Conservation (phyloP, 2,329 filamentous ascomycete genomes). For the Colletotrichum camelliae region DNA sequence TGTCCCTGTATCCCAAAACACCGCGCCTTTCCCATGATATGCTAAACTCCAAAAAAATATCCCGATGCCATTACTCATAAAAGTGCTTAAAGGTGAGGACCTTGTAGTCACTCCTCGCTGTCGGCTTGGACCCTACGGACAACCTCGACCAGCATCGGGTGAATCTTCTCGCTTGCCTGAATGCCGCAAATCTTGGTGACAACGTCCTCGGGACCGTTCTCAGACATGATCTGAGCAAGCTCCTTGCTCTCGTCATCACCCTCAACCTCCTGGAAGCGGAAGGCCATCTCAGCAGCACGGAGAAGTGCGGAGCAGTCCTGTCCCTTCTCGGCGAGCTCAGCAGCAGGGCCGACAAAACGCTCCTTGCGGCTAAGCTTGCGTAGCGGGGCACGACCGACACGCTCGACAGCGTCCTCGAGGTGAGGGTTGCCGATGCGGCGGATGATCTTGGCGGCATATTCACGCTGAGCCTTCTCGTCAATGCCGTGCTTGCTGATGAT, state of each 20-base stretch:
- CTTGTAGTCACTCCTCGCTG: slow-evolving; percentile 47
- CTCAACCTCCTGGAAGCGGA: slow-evolving; percentile 94
- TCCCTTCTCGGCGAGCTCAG: slow-evolving; percentile 83
- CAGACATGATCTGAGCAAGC: slow-evolving; percentile 84
- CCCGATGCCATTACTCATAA: slow-evolving; percentile 1
- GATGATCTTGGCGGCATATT: slow-evolving; percentile 93
- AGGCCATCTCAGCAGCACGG: slow-evolving; percentile 85
- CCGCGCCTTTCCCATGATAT: slow-evolving; percentile 12
- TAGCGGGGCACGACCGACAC: slow-evolving; percentile 91
- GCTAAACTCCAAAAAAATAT: slow-evolving; percentile 4
- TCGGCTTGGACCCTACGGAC: slow-evolving; percentile 85
- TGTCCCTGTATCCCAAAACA: background rate
- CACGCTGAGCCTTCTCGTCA: slow-evolving; percentile 73
- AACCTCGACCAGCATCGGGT: slow-evolving; percentile 73
- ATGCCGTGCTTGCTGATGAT: slow-evolving; percentile 90
- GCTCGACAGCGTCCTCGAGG: slow-evolving; percentile 90
- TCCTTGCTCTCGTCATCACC: slow-evolving; percentile 89
- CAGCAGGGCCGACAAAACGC: slow-evolving; percentile 91
- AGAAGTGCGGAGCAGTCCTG: slow-evolving; percentile 77
- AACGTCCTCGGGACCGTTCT: slow-evolving; percentile 74
- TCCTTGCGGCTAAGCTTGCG: slow-evolving; percentile 95
- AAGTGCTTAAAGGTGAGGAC: slow-evolving; percentile 1
- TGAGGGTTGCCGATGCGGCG: slow-evolving; percentile 91
- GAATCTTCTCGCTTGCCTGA: slow-evolving; percentile 78
- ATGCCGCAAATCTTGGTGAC: slow-evolving; percentile 84